phyloP scores from a whole-genome alignment of 495 filamentous ascomycete species.

The Podospora fimiseda region DNA sequence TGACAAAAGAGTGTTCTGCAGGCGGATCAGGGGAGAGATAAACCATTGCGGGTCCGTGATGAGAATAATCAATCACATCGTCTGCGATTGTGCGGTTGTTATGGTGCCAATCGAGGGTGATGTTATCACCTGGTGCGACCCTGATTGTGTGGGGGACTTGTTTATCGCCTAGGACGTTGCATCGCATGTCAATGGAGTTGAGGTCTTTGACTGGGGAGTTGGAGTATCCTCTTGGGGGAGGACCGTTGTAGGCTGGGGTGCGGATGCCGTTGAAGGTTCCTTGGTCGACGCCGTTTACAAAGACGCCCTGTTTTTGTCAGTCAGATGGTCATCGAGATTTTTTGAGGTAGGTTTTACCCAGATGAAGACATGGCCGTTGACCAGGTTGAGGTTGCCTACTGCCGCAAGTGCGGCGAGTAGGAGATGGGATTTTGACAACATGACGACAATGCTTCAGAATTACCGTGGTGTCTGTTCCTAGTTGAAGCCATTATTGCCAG shows the following conservation, averaged over 20 bases:
- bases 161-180: slow-evolving; percentile 39
- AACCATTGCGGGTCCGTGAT: slow-evolving; percentile 38
- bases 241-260: slow-evolving; percentile 34
- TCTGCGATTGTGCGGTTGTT: slow-evolving; percentile 29
- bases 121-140: slow-evolving; percentile 38
- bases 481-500: no score
- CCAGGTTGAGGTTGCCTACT: background rate
- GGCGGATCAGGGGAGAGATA: slow-evolving; percentile 43
- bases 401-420: background rate
- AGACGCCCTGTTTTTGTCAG: slow-evolving; percentile 26
- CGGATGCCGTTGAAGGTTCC: slow-evolving; percentile 36
- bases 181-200: slow-evolving; percentile 36
- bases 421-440: background rate
- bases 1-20: slow-evolving; percentile 40
- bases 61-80: slow-evolving; percentile 39
- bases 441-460: background rate
- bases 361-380: background rate
- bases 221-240: slow-evolving; percentile 35
- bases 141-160: slow-evolving; percentile 35
- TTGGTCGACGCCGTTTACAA: slow-evolving; percentile 41
- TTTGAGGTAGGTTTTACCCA: background rate
- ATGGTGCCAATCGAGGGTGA: slow-evolving; percentile 42
- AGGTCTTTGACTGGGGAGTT: slow-evolving; percentile 42
- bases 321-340: no score
- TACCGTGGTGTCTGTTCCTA: no score